Conservation (phyloP, 257 asterid species). For the Fraxinus cuspidata region DNA sequence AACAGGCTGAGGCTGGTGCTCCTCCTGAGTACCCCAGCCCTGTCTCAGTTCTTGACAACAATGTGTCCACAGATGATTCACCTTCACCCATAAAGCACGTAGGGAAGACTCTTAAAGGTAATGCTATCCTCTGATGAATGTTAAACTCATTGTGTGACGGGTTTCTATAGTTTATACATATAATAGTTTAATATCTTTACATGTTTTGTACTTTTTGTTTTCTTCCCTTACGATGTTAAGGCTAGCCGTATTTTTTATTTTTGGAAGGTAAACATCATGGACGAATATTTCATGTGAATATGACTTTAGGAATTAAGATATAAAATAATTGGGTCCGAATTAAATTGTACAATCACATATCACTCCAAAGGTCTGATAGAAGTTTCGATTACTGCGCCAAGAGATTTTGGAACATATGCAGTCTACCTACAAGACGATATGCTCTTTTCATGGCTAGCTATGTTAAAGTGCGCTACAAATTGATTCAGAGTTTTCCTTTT, state of each 20-base stretch:
- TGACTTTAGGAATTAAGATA: neutral
- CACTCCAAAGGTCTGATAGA: neutral
- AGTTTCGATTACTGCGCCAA: neutral
- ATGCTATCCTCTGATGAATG: slow-evolving; percentile 12
- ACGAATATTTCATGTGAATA: neutral
- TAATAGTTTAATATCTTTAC: too few relatives aligned
- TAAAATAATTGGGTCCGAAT: neutral
- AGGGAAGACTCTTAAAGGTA: slow-evolving; percentile 60
- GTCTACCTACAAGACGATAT: neutral
- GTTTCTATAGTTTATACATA: neutral
- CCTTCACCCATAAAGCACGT: slow-evolving; percentile 62
- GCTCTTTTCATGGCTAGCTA: neutral
- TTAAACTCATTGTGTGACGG: neutral
- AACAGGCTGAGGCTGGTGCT: slow-evolving; percentile 44
- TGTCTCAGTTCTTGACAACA: slow-evolving; percentile 67
- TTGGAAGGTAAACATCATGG: neutral
- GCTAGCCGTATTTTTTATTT: neutral
- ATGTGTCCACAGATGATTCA: slow-evolving; percentile 44
- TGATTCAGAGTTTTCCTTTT: neutral
- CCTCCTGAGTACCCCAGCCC: slow-evolving; percentile 80
- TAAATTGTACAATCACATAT: neutral
- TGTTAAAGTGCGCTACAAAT: neutral
- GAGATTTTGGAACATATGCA: neutral
- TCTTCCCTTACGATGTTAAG: neutral
- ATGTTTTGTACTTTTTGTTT: too few relatives aligned